These are phyloP conservation scores for Phytophthora uliginosa DNA, from an alignment of 352 stramenopile species.

Conservation along the genomic window DNA sequence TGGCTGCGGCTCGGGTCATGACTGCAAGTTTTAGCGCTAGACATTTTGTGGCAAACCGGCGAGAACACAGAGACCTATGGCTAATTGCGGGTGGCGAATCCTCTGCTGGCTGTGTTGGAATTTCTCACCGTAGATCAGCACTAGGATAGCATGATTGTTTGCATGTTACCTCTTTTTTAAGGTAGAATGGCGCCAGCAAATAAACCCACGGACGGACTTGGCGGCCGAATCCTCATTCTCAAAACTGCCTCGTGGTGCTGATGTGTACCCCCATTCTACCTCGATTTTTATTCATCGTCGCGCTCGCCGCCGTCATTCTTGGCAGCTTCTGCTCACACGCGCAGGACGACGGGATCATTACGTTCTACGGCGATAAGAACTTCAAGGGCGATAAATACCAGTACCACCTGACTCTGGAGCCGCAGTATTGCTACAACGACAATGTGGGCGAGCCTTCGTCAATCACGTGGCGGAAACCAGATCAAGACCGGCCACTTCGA, in stretches of 20 bases:
- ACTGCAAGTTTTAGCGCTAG: too few relatives aligned
- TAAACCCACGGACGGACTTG: too few relatives aligned
- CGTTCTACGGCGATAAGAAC: conserved; percentile 24
- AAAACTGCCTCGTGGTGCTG: neutral
- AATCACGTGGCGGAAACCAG: conserved; percentile 33
- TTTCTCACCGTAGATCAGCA: too few relatives aligned
- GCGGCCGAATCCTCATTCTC: conserved; percentile 10
- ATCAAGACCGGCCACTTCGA: conserved; percentile 6
- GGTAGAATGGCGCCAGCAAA: too few relatives aligned
- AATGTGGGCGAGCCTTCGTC: conserved; percentile 33
- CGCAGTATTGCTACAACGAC: conserved; percentile 41
- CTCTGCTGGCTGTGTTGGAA: too few relatives aligned
- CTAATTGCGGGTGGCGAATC: too few relatives aligned
- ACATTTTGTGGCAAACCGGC: neutral
- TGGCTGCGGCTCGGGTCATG: neutral
- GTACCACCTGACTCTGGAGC: conserved; percentile 12
- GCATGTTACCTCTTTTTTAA: too few relatives aligned
- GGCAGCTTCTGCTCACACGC: neutral
- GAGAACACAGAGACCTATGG: neutral
- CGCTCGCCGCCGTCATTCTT: neutral
- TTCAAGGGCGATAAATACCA: conserved; percentile 30
- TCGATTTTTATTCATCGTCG: neutral
- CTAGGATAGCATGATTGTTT: too few relatives aligned
- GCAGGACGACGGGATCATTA: conserved; percentile 12
- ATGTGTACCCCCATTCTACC: neutral